Base-by-base conservation (phyloP, 1,139 yeast genomes). In the Yamadazyma taylorii region DNA sequence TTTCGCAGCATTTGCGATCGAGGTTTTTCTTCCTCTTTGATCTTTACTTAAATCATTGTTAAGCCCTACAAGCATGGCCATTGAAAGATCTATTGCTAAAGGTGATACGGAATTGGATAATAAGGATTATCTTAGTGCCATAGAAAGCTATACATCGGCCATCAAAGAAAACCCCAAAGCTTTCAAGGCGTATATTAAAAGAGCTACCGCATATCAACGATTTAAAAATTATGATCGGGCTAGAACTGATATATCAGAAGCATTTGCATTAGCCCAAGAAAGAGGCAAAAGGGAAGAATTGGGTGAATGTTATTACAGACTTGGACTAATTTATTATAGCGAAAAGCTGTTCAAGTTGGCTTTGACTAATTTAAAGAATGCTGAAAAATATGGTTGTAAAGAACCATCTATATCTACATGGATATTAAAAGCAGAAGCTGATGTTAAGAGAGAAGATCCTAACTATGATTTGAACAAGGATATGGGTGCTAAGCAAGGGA, bases 161-260 rank as follows among this genome's bases (percentile, higher is more conserved):
- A 47, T 69, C 17, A 52, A 51, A 15, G 70, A 67, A 40, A 61
- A 61, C 37, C 74, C 79, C 2, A 58, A 59, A 14, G 76, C 85
- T n/a, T 70, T 75, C 42, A 63, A 58, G 35, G 79, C 85, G 0
- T 63, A 64, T 29, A 43, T 78, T n/a, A 75, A 79, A 45, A 63
- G 81, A 53, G 64, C 89, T 4, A 75, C 70, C 22, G 78, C 81
- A 1, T 64, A 74, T 41, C 81, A 78, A 43, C 75, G 85, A 46
- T 53, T 73, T 42, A 73, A 68, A 48, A 63, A 73, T 45, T 63
- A 58, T 52, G 73, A 74, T 24, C 60, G 63, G 26, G 80, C 92
- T 33, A 58, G 76, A 37, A 60, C 62, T 3, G 80, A 76, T 43
- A 67, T 86, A 15, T 69, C 75, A 8, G 56, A 60, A 17, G 92